These are phyloP conservation scores for Puccinia polysora DNA, from an alignment of 1,284 basidiomycete species.

Conservation along the genomic window DNA sequence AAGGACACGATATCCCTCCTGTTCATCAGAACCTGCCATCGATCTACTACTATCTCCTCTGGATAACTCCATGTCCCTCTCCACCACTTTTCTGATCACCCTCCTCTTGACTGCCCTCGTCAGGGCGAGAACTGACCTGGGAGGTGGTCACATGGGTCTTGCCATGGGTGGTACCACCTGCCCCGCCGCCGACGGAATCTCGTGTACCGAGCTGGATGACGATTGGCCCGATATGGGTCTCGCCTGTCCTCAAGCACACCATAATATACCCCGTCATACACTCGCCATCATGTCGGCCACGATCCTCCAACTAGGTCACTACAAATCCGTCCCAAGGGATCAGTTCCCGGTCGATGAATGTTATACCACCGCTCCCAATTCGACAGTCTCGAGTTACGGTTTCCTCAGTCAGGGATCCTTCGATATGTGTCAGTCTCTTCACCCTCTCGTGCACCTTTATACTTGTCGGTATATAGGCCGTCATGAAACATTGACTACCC, in stretches of 20 bases:
- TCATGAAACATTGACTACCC: background rate
- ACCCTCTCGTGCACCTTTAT: background rate
- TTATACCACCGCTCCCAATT: conserved; percentile 26
- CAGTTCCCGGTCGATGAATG: conserved; percentile 31
- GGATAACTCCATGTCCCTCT: too few relatives aligned
- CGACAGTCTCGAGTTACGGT: conserved; percentile 11
- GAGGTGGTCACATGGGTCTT: conserved; percentile 34
- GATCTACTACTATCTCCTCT: too few relatives aligned
- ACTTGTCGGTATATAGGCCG: background rate
- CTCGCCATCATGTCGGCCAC: conserved; percentile 42
- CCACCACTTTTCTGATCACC: background rate
- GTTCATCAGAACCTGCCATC: too few relatives aligned
- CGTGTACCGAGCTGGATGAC: conserved; percentile 34
- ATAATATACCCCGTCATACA: conserved; percentile 37
- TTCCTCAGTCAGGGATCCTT: conserved; percentile 40
- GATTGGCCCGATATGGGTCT: conserved; percentile 40
- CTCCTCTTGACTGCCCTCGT: background rate
- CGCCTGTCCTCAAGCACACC: conserved; percentile 25
- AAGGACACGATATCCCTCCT: too few relatives aligned
- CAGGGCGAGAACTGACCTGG: conserved; percentile 14
- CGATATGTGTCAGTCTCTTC: conserved; percentile 25
- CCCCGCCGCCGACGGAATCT: background rate
- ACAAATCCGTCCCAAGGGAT: conserved; percentile 11
- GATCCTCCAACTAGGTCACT: conserved; percentile 36
- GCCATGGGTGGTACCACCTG: conserved; percentile 24